These are phyloP conservation scores for Sanghuangporus weigelae DNA, from an alignment of 1,284 basidiomycete genomes.

Conservation along the genomic window DNA sequence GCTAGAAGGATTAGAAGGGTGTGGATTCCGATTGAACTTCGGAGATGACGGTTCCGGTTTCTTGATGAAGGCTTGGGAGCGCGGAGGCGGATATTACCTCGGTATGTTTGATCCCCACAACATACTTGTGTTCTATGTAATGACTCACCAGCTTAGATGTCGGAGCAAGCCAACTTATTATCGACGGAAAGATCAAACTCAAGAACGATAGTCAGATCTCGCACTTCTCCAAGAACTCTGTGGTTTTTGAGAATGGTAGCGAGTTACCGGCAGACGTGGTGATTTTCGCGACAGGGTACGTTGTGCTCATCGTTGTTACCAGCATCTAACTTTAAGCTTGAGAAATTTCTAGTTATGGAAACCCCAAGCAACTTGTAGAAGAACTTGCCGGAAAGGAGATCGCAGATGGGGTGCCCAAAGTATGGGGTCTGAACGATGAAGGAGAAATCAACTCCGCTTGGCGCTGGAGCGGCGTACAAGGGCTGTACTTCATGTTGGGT, in stretches of 20 bases:
- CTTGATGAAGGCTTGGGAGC: conserved; percentile 34
- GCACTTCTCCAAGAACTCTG: conserved; percentile 46
- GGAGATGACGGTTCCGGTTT: conserved; percentile 54
- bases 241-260: conserved; percentile 63
- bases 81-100: conserved; percentile 40
- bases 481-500: conserved; percentile 57
- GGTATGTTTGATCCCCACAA: conserved; percentile 23
- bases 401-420: conserved; percentile 37
- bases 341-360: conserved; percentile 32
- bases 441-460: conserved; percentile 51
- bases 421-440: conserved; percentile 57
- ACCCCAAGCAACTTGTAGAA: conserved; percentile 35
- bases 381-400: conserved; percentile 46
- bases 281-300: conserved; percentile 56
- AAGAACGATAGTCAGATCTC: conserved; percentile 58
- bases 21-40: conserved; percentile 53
- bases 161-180: conserved; percentile 59
- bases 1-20: conserved; percentile 48
- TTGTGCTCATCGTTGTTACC: conserved; percentile 19
- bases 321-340: conserved; percentile 15
- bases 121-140: not conserved
- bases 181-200: conserved; percentile 70
- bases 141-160: conserved; percentile 34
- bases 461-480: conserved; percentile 44
- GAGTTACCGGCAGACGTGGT: conserved; percentile 64